Evolutionary conservation across 495 filamentous ascomycete species (phyloP), one percentile per base, ranked within the genome.

Genomic region (Penicillium diatomitis): DNA sequence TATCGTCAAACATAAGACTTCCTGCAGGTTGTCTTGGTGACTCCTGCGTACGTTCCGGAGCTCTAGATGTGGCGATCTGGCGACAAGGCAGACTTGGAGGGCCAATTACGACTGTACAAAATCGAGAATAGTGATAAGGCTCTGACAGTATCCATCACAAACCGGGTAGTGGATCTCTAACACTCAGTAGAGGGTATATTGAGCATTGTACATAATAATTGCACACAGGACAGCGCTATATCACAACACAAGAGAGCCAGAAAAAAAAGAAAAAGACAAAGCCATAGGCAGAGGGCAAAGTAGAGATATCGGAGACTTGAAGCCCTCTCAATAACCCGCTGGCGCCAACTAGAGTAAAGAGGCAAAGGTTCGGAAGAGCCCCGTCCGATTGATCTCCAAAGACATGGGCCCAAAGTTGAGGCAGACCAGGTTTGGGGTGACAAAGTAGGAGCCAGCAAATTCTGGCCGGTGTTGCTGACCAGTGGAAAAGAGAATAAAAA

Each of bases 171-270:
- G 53, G 57, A 59, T 62, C 50, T 61, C 61, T 65, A 61, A 54
- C 58, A 52, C 53, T 56, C 39, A 43, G 35, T 53, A 55, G 58
- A 67, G 67, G 66, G 67, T 69, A 70, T 69, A 58, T 60, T 66
- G 59, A 70, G 60, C 63, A 68, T 69, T 69, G 67, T 70, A 72
- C 67, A 72, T 50, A 57, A 37, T 38, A 53, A 56, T 34, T 35
- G 47, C 47, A 40, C 49, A 59, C 52, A 55, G 46, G 40, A 53
- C n/a, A 53, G 63, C 66, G 64, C 58, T 68, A 63, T 66, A 60
- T 68, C 64, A 70, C 63, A 53, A 54, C 48, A 44, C 38, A 46
- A 46, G 35, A 62, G 44, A 59, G 44, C 43, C 48, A 61, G 47
- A 55, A 47, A 44, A 20, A 55, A 35, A 44, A 41, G 44, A 46